Percentiles rank a stretch among this genome's conserved stretches.
Evolutionary conservation across 495 filamentous ascomycete genomes (phyloP).

Genomic region (Cercophora scortea): DNA sequence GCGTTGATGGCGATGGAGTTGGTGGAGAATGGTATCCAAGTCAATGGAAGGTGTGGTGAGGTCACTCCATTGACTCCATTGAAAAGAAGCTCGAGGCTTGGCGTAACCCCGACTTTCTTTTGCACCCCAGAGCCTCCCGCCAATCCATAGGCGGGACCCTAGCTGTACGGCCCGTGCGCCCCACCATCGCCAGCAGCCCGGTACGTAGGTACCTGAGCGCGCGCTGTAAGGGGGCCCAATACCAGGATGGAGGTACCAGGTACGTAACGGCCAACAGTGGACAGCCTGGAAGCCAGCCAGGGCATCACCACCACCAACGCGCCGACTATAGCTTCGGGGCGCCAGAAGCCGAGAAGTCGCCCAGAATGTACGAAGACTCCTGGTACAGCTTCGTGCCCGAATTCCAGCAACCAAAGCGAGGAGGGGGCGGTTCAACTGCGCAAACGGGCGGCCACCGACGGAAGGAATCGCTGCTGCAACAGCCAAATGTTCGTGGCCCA

Average conservation of each 20-base stretch:
- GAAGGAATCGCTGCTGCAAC: slow-evolving; percentile 58
- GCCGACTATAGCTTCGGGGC: neutral
- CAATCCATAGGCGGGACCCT: neutral
- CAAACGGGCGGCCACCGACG: slow-evolving; percentile 45
- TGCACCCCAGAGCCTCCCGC: neutral
- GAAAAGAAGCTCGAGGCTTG: neutral
- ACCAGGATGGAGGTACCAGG: neutral
- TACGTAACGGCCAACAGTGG: neutral
- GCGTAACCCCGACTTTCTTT: neutral
- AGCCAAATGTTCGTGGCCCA: slow-evolving; percentile 49
- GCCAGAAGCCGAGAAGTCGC: slow-evolving; percentile 58
- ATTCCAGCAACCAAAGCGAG: slow-evolving; percentile 26
- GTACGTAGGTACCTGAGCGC: too few species aligned
- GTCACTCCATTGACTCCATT: too few species aligned
- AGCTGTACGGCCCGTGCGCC: too few species aligned
- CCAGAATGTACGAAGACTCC: slow-evolving; percentile 62
- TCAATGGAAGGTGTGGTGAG: too few species aligned
- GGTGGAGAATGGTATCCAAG: too few species aligned
- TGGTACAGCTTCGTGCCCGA: slow-evolving; percentile 63
- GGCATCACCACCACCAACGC: neutral
- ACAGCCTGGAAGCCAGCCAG: neutral
- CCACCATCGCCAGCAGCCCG: too few species aligned
- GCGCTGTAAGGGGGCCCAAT: too few species aligned
- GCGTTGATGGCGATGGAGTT: too few species aligned
- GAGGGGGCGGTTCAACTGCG: slow-evolving; percentile 21